Evolutionary conservation across 768 basidiomycete species (phyloP), one percentile per base, ranked within the genome.

Genomic region (Holtermanniella nyarrowii): DNA sequence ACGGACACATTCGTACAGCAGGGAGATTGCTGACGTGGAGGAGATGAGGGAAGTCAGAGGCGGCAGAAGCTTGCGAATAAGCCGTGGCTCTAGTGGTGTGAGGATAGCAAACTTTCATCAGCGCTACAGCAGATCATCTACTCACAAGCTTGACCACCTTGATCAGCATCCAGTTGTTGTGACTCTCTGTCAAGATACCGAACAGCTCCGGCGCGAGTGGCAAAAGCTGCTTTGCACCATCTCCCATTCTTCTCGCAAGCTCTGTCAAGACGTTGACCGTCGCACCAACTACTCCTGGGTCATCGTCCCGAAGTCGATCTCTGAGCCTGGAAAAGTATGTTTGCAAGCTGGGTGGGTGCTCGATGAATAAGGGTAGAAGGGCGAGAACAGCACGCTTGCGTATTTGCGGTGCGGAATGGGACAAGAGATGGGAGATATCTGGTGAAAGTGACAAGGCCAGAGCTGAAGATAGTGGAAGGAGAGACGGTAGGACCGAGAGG

Each of bases 141-240:
- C 78, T 62, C 71, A 90, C 93, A 70, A 97, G 72, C 74, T 99
- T 99, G 68, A 97, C 83, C 49, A 97, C 84, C 74, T 99, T 99
- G 72, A 99, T 99, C 53, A 99, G 78, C 88, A 97, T 93, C 95
- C 95, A 99, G 62, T 99, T 99, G 71, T 99, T 97, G 10, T 86
- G 85, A 11, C 89, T 89, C 1, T 84, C 88, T 0, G 88, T 95
- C 53, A 99, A 75, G 11, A 97, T 78, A 62, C 86, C 88, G 71
- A 97, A 99, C 49, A 97, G 72, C 60, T 86, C 86, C 10, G 95
- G 95, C 1, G 93, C 95, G 39, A 99, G 73, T 3, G 82, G 76
- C 5, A 99, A 77, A 66, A 88, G 90, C 54, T 86, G 85, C 53
- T 75, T 73, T 5, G 91, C 88, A 55, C 83, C 82, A 24, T 67